Conservation (phyloP, 208 protist genomes). For the Herpetomonas tarakana region DNA sequence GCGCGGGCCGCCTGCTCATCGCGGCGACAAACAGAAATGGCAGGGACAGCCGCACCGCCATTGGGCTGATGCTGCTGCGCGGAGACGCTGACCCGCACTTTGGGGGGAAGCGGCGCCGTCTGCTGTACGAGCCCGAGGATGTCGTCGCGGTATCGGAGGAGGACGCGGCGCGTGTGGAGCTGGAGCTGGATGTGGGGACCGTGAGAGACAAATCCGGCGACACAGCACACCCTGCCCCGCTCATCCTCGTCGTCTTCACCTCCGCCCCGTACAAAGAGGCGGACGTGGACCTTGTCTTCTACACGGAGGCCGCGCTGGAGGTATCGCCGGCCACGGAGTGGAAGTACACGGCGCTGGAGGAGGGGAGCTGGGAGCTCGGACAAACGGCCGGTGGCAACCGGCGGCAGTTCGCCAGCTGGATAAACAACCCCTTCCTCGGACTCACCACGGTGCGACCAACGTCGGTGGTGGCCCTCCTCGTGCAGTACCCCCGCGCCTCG, state of each 20-base stretch:
- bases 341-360: slow-evolving; percentile 41
- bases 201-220: background rate
- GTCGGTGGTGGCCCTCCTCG: slow-evolving; percentile 62
- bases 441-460: slow-evolving; percentile 64
- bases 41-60: slow-evolving; percentile 36
- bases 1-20: slow-evolving; percentile 70
- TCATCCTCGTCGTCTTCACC: slow-evolving; percentile 75
- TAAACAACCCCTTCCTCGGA: slow-evolving; percentile 88
- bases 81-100: slow-evolving; percentile 24
- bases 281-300: slow-evolving; percentile 60
- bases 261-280: slow-evolving; percentile 73
- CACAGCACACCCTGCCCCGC: slow-evolving; percentile 15
- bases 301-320: slow-evolving; percentile 45
- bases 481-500: slow-evolving; percentile 77
- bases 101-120: slow-evolving; percentile 52
- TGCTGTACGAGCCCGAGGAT: slow-evolving; percentile 41
- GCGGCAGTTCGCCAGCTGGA: slow-evolving; percentile 64
- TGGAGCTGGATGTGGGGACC: slow-evolving; percentile 47
- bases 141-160: slow-evolving; percentile 53
- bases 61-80: slow-evolving; percentile 70
- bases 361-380: slow-evolving; percentile 81
- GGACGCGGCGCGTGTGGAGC: slow-evolving; percentile 24
- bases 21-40: slow-evolving; percentile 35
- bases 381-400: slow-evolving; percentile 75
- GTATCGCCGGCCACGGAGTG: slow-evolving; percentile 71